Evolutionary conservation across 768 basidiomycete genomes (phyloP).

Genomic region (Pleurotus tuber-regium): DNA sequence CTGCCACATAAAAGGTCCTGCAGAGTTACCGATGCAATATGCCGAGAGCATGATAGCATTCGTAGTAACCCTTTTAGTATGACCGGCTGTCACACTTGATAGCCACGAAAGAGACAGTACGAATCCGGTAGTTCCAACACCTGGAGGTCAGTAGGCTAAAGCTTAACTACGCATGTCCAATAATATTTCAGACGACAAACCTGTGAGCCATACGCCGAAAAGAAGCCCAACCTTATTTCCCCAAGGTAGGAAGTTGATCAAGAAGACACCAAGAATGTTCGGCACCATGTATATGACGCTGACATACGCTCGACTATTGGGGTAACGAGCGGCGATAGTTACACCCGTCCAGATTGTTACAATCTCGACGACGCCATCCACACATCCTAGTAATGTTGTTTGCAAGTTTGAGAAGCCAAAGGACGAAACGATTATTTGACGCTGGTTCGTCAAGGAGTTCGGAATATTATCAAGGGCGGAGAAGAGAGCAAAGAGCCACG

Average conservation of each 20-base stretch:
- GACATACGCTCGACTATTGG: conserved; percentile 63
- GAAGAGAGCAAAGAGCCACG: conserved; percentile 75
- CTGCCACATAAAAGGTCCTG: conserved; percentile 81
- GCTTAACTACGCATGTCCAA: too few species aligned
- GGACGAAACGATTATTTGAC: conserved; percentile 59
- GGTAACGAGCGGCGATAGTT: conserved; percentile 50
- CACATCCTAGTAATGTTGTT: conserved; percentile 68
- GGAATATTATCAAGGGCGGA: conserved; percentile 59
- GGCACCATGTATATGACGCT: conserved; percentile 62
- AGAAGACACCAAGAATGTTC: conserved; percentile 57
- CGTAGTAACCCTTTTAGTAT: conserved; percentile 67
- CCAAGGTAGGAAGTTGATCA: conserved; percentile 67
- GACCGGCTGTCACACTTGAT: conserved; percentile 62
- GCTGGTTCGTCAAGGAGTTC: conserved; percentile 64
- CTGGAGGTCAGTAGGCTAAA: conserved; percentile 19
- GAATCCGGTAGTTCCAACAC: conserved; percentile 56
- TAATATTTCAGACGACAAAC: background rate
- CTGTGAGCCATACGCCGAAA: conserved; percentile 27
- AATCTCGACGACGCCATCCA: conserved; percentile 65
- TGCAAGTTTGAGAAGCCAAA: conserved; percentile 65
- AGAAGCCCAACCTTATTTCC: conserved; percentile 62
- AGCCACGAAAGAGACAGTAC: conserved; percentile 63
- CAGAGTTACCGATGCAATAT: conserved; percentile 63
- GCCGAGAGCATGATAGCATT: conserved; percentile 76
- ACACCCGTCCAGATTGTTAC: conserved; percentile 69